Evolutionary conservation across 2,329 filamentous ascomycete species (phyloP).

Genomic region (Epichloe bromicola): DNA sequence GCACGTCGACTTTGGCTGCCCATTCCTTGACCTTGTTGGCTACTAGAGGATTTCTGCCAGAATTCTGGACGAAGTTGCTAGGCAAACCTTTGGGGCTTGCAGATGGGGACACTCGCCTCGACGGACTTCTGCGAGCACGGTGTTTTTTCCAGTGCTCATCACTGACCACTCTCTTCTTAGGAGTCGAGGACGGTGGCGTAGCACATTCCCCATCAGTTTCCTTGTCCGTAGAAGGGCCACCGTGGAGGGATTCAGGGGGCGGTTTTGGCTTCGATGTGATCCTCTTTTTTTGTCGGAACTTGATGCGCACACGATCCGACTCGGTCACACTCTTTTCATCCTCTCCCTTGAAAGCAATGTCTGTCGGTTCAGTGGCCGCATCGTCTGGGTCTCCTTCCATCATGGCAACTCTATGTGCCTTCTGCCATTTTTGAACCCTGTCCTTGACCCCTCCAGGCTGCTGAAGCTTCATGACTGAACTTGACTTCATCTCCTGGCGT

Average conservation of each 20-base stretch:
- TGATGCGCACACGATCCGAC: constrained; percentile 45
- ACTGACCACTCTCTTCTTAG: constrained; percentile 85
- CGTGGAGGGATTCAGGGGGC: constrained; percentile 11
- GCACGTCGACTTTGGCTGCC: constrained; percentile 41
- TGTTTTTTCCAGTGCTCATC: constrained; percentile 76
- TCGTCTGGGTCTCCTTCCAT: constrained; percentile 36
- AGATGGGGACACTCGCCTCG: constrained; percentile 28
- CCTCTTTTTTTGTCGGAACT: constrained; percentile 34
- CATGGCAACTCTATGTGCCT: constrained; percentile 56
- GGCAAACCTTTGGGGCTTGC: constrained; percentile 25
- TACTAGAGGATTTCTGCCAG: constrained; percentile 40
- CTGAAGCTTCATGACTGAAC: constrained; percentile 43
- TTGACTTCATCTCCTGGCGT: constrained; percentile 43
- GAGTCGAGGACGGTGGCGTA: constrained; percentile 37
- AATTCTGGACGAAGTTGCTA: constrained; percentile 42
- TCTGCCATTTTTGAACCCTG: constrained; percentile 77
- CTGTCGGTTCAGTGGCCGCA: constrained; percentile 43
- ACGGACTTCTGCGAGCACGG: constrained; percentile 37
- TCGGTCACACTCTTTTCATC: constrained; percentile 46
- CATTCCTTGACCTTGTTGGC: constrained; percentile 50
- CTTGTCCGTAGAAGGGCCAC: constrained; percentile 14
- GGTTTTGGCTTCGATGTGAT: constrained; percentile 18
- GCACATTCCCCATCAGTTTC: constrained; percentile 10
- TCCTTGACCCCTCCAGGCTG: constrained; percentile 58
- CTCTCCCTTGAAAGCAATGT: constrained; percentile 47